Evolutionary conservation across 2,329 filamentous ascomycete genomes (phyloP).

Genomic region (Neonectria coccinea): DNA sequence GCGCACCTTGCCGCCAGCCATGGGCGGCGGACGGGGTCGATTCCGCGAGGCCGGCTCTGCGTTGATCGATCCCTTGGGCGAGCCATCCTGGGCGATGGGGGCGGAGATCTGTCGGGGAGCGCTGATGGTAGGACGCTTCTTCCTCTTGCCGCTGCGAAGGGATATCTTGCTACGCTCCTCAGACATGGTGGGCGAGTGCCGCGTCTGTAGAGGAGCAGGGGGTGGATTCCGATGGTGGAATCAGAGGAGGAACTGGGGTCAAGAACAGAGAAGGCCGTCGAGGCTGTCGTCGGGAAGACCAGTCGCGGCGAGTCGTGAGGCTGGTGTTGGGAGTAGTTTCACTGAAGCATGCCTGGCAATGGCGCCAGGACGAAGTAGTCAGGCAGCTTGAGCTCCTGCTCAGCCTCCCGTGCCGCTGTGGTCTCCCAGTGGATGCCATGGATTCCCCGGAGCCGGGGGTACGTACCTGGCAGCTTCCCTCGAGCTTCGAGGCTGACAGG

Average conservation of each 20-base stretch:
- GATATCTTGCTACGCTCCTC: constrained; percentile 73
- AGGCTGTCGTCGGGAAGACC: constrained; percentile 18
- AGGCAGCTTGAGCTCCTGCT: constrained; percentile 15
- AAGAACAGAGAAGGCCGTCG: constrained; percentile 12
- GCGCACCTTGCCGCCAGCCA: constrained; percentile 67
- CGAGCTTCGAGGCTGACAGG: constrained; percentile 31
- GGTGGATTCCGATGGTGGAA: constrained; percentile 13
- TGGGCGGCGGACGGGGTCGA: constrained; percentile 61
- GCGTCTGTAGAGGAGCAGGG: neutral
- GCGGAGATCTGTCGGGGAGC: constrained; percentile 72
- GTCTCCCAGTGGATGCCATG: neutral
- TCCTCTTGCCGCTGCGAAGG: constrained; percentile 72
- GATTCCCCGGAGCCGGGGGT: constrained; percentile 34
- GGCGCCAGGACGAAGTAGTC: constrained; percentile 19
- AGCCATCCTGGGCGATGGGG: constrained; percentile 66
- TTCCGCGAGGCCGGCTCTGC: constrained; percentile 52
- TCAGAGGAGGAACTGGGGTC: neutral
- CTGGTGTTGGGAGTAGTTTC: constrained; percentile 29
- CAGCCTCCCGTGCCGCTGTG: constrained; percentile 25
- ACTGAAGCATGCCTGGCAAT: constrained; percentile 29
- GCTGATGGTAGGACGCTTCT: constrained; percentile 71
- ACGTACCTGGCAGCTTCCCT: constrained; percentile 37
- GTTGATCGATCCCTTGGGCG: constrained; percentile 43
- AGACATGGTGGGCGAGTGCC: constrained; percentile 61
- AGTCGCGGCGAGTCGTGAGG: constrained; percentile 10